Conservation (phyloP, 148 eudicot species). For the Chenopodium quinoa region DNA sequence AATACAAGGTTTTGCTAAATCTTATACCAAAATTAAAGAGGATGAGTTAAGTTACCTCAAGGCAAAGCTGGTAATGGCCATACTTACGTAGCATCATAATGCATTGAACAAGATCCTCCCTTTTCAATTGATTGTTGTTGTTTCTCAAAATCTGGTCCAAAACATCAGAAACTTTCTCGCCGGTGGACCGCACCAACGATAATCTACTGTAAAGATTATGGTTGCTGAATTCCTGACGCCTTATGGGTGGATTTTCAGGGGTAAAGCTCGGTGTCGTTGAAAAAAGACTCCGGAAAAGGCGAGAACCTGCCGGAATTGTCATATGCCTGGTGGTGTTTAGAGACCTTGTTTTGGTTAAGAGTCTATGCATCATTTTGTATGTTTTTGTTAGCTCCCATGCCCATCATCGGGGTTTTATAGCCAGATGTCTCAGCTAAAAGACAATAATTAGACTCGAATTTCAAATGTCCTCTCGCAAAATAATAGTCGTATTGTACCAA, state of each 20-base stretch:
- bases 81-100: constrained; percentile 44
- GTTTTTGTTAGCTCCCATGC: too few relatives aligned
- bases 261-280: constrained; percentile 12
- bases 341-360: too few relatives aligned
- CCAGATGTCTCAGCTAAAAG: too few relatives aligned
- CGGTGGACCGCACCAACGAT: not conserved
- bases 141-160: not conserved
- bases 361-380: too few relatives aligned
- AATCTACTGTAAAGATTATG: not conserved
- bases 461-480: too few relatives aligned
- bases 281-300: constrained; percentile 21
- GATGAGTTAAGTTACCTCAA: constrained; percentile 41
- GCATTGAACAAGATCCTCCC: constrained; percentile 7
- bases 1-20: not conserved
- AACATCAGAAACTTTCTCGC: not conserved
- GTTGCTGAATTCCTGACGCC: not conserved
- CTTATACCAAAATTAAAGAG: not conserved
- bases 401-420: not conserved
- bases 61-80: constrained; percentile 37
- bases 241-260: not conserved
- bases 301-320: constrained; percentile 1
- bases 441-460: too few relatives aligned
- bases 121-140: not conserved
- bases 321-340: too few relatives aligned
- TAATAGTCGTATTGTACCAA: too few relatives aligned